Evolutionary conservation across 164 flowering plant genomes (phyloP), one percentile per base, ranked within the genome.

Genomic region (Euptelea pleiosperma): DNA sequence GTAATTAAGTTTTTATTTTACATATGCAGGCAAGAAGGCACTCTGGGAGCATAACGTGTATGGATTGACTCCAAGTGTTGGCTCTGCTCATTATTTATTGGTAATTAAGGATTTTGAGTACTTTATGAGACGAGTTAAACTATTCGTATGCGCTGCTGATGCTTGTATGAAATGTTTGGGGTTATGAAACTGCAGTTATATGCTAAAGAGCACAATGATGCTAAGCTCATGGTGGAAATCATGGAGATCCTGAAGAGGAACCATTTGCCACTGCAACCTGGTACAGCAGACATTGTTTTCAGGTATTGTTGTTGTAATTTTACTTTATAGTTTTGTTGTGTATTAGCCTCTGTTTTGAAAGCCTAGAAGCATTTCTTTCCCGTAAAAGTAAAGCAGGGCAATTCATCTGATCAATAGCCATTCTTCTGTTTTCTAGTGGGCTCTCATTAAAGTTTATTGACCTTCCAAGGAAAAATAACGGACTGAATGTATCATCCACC

Each of bases 271-370:
- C 39, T 87, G 66, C 96, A 91, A 67, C 80, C 99, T 69, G 81
- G 89, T 44, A 94, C 97, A 11, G 97, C 96, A 39, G 99, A 94
- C 77, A 79, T 91, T 55, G 84, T 91, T 53, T 89, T 87, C 79
- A 89, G 96, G 99, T 94, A 73, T 30, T 29, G 4, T 10, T 3
- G 24, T 36, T 7, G 11, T 19, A 26, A 18, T 1, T 40, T 5
- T 8, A n/a, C 4, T 29, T 50, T 63, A n/a, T n/a, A n/a, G n/a
- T n/a, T n/a, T n/a, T n/a, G n/a, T n/a, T n/a, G n/a, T 40, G 15
- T 30, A 18, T 57, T 57, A n/a, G 4, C 36, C n/a, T 22, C n/a
- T n/a, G n/a, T n/a, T 7, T 12, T 4, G 4, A 19, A 19, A 19
- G 26, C 33, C 12, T 55, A 14, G 21, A 12, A 53, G 25, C 28